Evolutionary conservation across 176 grass and related monocot genomes (phyloP).

Genomic region (Zea luxurians): DNA sequence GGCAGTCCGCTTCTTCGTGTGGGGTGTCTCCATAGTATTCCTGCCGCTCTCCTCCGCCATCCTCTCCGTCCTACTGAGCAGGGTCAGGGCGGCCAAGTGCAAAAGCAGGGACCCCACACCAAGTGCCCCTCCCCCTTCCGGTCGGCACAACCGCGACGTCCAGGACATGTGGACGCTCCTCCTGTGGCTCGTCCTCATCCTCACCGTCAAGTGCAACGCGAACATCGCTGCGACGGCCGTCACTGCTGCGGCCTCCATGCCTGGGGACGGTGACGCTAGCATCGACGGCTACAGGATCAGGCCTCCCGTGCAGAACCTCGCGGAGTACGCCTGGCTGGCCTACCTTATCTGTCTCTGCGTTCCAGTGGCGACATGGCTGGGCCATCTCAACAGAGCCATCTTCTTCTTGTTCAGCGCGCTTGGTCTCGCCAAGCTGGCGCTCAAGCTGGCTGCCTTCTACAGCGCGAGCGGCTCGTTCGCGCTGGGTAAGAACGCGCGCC

Average conservation of each 20-base stretch:
- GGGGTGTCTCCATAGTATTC: background rate
- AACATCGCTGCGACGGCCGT: background rate
- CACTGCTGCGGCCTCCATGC: background rate
- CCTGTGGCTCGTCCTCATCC: background rate
- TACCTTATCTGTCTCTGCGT: background rate
- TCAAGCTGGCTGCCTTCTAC: slow-evolving; percentile 13
- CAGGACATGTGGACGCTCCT: slow-evolving; percentile 36
- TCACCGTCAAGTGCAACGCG: slow-evolving; percentile 21
- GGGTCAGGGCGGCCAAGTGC: background rate
- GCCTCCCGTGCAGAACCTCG: background rate
- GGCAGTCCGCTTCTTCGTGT: background rate
- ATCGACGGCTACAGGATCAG: slow-evolving; percentile 20
- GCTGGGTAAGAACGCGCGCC: slow-evolving; percentile 31
- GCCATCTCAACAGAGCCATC: accelerated
- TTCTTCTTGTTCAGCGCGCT: slow-evolving; percentile 30
- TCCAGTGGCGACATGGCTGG: background rate
- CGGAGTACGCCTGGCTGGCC: accelerated
- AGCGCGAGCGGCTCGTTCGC: slow-evolving; percentile 4
- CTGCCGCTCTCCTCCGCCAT: background rate
- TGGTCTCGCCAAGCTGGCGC: slow-evolving; percentile 15
- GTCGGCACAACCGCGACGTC: background rate
- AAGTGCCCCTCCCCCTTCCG: background rate
- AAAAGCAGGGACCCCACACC: no score
- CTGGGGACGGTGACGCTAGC: background rate
- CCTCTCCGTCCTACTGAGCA: background rate